Evolutionary conservation across 2,329 filamentous ascomycete species (phyloP).

Genomic region (Colletotrichum cuscutae): DNA sequence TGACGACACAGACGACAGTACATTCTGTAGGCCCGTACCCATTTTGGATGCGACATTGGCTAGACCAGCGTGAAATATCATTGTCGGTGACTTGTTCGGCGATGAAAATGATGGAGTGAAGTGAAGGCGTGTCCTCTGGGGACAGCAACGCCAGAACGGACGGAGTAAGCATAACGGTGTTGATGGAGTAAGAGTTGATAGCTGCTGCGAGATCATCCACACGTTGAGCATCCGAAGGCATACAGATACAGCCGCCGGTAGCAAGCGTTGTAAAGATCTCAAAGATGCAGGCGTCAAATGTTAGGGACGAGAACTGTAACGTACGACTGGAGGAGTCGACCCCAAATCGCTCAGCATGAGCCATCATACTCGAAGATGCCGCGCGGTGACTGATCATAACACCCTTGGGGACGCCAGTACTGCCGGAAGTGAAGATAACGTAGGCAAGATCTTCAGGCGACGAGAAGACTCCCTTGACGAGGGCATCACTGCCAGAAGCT

Average conservation of each 20-base stretch:
- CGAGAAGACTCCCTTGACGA: background rate
- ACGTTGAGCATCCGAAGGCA: constrained; percentile 61
- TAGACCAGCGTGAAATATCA: constrained; percentile 37
- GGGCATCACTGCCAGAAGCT: background rate
- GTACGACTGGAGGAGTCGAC: constrained; percentile 38
- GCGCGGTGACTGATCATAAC: background rate
- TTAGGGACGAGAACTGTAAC: constrained; percentile 60
- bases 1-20: constrained; percentile 59
- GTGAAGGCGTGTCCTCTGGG: constrained; percentile 46
- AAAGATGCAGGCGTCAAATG: constrained; percentile 62
- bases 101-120: constrained; percentile 48
- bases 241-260: constrained; percentile 67
- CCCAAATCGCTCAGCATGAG: constrained; percentile 1
- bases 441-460: background rate
- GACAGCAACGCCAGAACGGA: constrained; percentile 59
- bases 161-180: constrained; percentile 66
- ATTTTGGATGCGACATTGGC: constrained; percentile 37
- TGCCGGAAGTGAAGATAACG: background rate
- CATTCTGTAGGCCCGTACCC: constrained; percentile 42
- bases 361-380: background rate
- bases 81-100: constrained; percentile 39
- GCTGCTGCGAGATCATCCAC: constrained; percentile 59
- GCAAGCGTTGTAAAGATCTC: constrained; percentile 63
- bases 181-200: constrained; percentile 61
- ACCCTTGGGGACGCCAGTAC: background rate